Base-by-base conservation (phyloP, 78 protist genomes). In the Bigelowiella natans region DNA sequence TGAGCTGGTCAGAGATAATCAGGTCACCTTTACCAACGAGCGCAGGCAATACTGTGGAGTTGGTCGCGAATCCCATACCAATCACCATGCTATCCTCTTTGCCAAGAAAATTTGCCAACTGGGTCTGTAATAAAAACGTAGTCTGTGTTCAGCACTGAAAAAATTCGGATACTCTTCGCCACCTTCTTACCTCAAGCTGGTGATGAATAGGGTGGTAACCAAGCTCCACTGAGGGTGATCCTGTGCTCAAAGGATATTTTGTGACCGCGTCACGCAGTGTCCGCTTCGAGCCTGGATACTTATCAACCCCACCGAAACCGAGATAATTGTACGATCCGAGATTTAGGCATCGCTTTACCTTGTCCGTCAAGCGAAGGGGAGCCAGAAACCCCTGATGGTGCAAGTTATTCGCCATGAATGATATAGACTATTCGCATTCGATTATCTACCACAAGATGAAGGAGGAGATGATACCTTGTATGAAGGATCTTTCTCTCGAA, bases 21-120 rank as follows among this genome's bases (percentile, higher is more conserved):
- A 98, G 94, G 18, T 86, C 91, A 26, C 98, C 99, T 1, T 92
- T 90, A 39, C 91, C 92, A 82, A 93, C 92, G 26, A 97, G 90
- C 7, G 95, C 92, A 11, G 99, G 98, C 34, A 98, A 73, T 51
- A 88, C 83, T 0, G 98, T 97, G 37, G 97, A 92, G 93, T 98
- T 98, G 87, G 99, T 98, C 3, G 99, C 99, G 82, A 95, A 98
- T 39, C 99, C 99, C 99, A 98, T 97, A 37, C 97, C 98, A 73
- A 91, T 31, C 2, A 95, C 94, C n/a, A 97, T 26, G 0, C 99
- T 97, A 28, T 82, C 97, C 39, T 28, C 87, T 88, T 93, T 93
- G 30, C 98, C 97, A 38, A 97, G 38, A 36, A 97, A 98, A 0
- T 30, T 26, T 0, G 99, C 99, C 11, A 97, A 94, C 7, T 39